Percentiles rank a stretch among this genome's conserved stretches.
Evolutionary conservation across 106 monocot species (phyloP).

Genomic region (Phalaenopsis aphrodite): DNA sequence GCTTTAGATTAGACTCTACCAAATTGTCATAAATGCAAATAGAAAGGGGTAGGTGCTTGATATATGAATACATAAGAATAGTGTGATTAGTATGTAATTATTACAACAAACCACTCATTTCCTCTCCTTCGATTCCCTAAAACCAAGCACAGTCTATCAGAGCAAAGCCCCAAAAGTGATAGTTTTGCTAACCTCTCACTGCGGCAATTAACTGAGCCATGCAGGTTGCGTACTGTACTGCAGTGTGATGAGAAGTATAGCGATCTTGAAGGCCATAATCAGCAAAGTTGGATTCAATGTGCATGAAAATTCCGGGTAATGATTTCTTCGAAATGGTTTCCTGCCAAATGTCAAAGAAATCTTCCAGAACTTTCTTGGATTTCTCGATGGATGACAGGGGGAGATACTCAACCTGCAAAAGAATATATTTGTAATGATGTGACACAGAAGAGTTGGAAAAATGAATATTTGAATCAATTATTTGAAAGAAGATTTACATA

Average conservation of each 20-base stretch:
- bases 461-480: no score
- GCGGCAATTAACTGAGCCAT: constrained; percentile 80
- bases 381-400: constrained; percentile 83
- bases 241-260: constrained; percentile 79
- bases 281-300: constrained; percentile 57
- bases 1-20: no score
- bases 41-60: no score
- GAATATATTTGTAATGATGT: not conserved
- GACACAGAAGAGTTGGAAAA: no score
- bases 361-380: constrained; percentile 69
- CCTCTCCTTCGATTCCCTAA: no score
- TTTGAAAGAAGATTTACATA: no score
- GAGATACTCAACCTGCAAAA: constrained; percentile 78
- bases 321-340: constrained; percentile 64
- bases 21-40: no score
- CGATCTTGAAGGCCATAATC: constrained; percentile 73
- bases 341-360: constrained; percentile 83
- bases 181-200: constrained; percentile 31
- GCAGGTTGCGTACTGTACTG: constrained; percentile 74
- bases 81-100: no score
- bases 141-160: no score
- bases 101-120: no score
- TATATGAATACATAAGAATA: no score
- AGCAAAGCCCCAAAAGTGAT: not conserved
- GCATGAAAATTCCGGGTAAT: constrained; percentile 83